Conservation (phyloP, 148 eudicot genomes). For the Cornus kousa region DNA sequence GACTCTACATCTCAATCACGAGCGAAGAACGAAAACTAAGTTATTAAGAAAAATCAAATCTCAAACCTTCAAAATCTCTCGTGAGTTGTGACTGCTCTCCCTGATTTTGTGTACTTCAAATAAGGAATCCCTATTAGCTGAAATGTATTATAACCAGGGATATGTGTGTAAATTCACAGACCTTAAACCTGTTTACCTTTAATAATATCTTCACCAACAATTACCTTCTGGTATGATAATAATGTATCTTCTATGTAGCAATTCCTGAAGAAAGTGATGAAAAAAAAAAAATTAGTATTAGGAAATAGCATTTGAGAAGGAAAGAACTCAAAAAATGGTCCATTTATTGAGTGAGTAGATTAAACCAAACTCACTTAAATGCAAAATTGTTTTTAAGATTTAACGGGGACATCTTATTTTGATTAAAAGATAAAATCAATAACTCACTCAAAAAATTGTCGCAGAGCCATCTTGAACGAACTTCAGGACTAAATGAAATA, state of each 20-base stretch:
- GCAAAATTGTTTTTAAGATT: background rate
- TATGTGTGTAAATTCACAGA: conserved; percentile 18
- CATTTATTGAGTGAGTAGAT: background rate
- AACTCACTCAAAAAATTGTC: background rate
- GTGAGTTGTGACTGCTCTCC: conserved; percentile 19
- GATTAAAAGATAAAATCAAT: no score
- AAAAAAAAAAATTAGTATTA: background rate
- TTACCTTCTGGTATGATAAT: conserved; percentile 29
- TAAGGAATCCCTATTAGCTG: conserved; percentile 30
- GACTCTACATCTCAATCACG: conserved; percentile 42
- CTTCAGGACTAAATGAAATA: background rate
- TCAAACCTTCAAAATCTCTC: conserved; percentile 34
- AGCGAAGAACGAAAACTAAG: conserved; percentile 39
- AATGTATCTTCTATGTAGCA: conserved; percentile 53
- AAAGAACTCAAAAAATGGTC: background rate
- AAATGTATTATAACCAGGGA: conserved; percentile 24
- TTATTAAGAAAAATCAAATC: conserved; percentile 19
- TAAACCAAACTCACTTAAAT: background rate
- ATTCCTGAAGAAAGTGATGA: conserved; percentile 47
- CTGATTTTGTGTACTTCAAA: conserved; percentile 14
- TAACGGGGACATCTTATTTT: background rate
- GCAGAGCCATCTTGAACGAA: background rate
- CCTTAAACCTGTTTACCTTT: conserved; percentile 24
- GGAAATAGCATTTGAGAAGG: background rate
- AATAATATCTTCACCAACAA: conserved; percentile 26